These are phyloP conservation scores for Trichothecium roseum DNA, from an alignment of 2,329 filamentous ascomycete species.

Conservation along the genomic window DNA sequence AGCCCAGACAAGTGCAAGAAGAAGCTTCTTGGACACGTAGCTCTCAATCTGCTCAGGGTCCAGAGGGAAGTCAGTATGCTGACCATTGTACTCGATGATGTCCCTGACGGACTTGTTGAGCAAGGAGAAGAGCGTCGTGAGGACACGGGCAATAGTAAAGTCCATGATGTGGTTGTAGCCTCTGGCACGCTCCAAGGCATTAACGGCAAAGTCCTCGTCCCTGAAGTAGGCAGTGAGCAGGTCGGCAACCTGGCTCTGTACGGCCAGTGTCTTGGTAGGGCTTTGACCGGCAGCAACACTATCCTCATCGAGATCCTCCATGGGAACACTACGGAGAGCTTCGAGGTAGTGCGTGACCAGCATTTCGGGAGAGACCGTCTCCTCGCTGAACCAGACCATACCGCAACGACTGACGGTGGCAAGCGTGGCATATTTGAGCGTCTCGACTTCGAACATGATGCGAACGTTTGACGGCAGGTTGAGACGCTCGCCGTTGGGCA, in stretches of 20 bases:
- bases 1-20: conserved; percentile 90
- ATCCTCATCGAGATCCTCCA: conserved; percentile 95
- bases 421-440: conserved; percentile 89
- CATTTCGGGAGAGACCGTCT: conserved; percentile 88
- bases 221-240: conserved; percentile 67
- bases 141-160: conserved; percentile 80
- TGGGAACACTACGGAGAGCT: conserved; percentile 68
- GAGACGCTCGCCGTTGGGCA: conserved; percentile 96
- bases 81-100: conserved; percentile 89
- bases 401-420: conserved; percentile 99
- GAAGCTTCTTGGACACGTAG: conserved; percentile 86
- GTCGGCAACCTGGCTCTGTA: conserved; percentile 71
- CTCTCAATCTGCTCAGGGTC: conserved; percentile 82
- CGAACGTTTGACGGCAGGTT: conserved; percentile 90
- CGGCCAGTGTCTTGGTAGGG: conserved; percentile 66
- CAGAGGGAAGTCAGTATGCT: conserved; percentile 88
- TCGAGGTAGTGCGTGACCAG: conserved; percentile 88
- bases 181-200: conserved; percentile 65
- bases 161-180: conserved; percentile 96
- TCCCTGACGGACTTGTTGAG: conserved; percentile 90
- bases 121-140: conserved; percentile 90
- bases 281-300: conserved; percentile 65
- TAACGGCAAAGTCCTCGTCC: conserved; percentile 69
- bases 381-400: conserved; percentile 99
- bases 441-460: conserved; percentile 99